phyloP scores from a whole-genome alignment of 495 filamentous ascomycete genomes.

The Physcia stellaris region DNA sequence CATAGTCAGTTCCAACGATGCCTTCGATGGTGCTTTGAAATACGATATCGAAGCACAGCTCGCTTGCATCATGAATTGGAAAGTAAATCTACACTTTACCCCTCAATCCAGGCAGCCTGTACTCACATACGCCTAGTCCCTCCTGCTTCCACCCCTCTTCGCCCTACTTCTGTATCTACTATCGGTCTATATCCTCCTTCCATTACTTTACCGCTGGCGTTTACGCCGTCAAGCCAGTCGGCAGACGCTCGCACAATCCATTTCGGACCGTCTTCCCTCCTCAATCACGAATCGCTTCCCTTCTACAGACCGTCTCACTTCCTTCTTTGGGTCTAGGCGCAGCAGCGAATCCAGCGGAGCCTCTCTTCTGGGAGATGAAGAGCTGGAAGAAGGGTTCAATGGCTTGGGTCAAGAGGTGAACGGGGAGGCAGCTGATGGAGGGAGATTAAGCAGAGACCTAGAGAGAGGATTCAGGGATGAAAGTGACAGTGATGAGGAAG shows the following conservation, averaged over 20 bases:
- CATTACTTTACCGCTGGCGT: constrained; percentile 63
- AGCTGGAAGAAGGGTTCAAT: constrained; percentile 12
- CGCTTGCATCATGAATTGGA: too few relatives aligned
- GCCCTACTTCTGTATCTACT: constrained; percentile 63
- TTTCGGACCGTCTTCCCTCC: background rate
- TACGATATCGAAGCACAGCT: too few relatives aligned
- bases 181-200: constrained; percentile 55
- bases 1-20: too few relatives aligned
- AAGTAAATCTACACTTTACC: too few relatives aligned
- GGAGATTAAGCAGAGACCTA: constrained; percentile 11
- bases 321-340: constrained; percentile 5
- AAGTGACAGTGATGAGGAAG: constrained; percentile 42
- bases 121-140: constrained; percentile 36
- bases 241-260: constrained; percentile 23
- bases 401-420: background rate
- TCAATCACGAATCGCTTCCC: constrained; percentile 4
- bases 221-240: constrained; percentile 58
- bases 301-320: background rate
- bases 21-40: too few relatives aligned
- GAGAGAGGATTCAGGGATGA: constrained; percentile 31
- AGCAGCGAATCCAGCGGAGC: constrained; percentile 7
- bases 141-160: constrained; percentile 66
- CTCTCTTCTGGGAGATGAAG: constrained; percentile 16
- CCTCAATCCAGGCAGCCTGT: too few relatives aligned
- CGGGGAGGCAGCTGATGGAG: background rate